Conservation (phyloP, 257 asterid genomes). For the Euphrasia confusa region DNA sequence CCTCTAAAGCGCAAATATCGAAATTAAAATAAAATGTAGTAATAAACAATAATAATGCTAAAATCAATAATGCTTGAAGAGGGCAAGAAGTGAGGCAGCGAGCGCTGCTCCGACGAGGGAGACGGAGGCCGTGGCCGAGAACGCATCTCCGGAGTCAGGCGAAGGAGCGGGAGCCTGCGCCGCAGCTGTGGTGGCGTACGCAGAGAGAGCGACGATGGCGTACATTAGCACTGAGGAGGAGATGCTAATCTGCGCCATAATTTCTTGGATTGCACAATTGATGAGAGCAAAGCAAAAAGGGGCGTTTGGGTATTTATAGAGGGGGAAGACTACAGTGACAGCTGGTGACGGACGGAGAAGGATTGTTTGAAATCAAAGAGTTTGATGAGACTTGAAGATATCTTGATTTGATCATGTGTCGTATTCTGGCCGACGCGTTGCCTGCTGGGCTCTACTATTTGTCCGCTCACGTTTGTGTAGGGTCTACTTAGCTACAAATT, state of each 20-base stretch:
- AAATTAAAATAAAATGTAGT: too few relatives aligned
- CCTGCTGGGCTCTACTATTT: too few relatives aligned
- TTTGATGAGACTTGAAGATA: too few relatives aligned
- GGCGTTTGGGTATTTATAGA: conserved; percentile 19
- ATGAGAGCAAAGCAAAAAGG: neutral
- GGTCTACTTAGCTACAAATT: too few relatives aligned
- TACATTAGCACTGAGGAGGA: conserved; percentile 19
- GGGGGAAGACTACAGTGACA: conserved; percentile 26
- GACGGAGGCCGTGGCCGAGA: conserved; percentile 35
- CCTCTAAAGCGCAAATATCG: too few relatives aligned
- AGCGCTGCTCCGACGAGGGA: conserved; percentile 39
- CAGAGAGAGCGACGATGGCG: conserved; percentile 28
- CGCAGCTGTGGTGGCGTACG: conserved; percentile 29
- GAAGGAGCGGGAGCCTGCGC: conserved; percentile 51
- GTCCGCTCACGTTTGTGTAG: too few relatives aligned
- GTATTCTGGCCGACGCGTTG: too few relatives aligned
- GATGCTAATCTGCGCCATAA: conserved; percentile 44
- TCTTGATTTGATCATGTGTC: too few relatives aligned
- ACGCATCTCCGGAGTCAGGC: conserved; percentile 48
- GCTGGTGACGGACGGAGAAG: conserved; percentile 30
- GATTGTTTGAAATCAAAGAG: neutral
- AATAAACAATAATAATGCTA: too few relatives aligned
- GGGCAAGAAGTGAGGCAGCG: conserved; percentile 35
- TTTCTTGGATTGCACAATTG: conserved; percentile 11
- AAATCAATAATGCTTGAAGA: conserved; percentile 31